Base-by-base conservation (phyloP, 176 grass and related monocot genomes). In the Oryza officinalis region DNA sequence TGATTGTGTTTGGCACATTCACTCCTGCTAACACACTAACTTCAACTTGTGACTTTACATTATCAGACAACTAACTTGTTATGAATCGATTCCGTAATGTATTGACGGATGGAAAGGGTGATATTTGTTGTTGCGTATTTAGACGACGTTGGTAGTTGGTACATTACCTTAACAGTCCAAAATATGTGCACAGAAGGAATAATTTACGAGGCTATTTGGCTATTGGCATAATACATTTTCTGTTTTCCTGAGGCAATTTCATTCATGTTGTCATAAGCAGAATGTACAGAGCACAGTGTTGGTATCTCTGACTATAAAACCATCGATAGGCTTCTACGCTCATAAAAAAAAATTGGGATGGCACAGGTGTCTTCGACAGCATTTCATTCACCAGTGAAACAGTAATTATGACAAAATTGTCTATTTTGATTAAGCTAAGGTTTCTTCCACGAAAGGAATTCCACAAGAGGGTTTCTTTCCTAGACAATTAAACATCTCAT, bases 321-420 rank as follows among this genome's bases (percentile, higher is more conserved):
- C 2, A 18, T 15, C 9, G 63, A 12, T 69, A 70, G 47, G 44
- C 60, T 44, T 26, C 27, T 14, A 76, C 27, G 47, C 32, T 40
- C 32, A 54, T 27, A 71, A 8, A 14, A 46, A 52, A 46, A 13
- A 13, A 54, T 13, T 54, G 63, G 9, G 13, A 68, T 41, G 26
- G 10, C 74, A 20, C 37, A 6, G 14, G 66, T 32, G 33, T 79
- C 57, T 67, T n/a, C 13, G 37, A 67, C 17, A 5, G 13, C 6
- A 26, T 17, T 83, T 79, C 79, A 74, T 74, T 83, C 75, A 7
- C 31, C 72, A 13, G 63, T 79, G 59, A 82, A 78, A 72, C 74
- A 49, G 88, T 83, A 79, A 61, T 78, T 69, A 67, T 63, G 0
- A 41, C 76, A 79, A 78, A 90, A 86, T 63, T 87, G 88, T 75